phyloP scores from a whole-genome alignment of 352 stramenopile genomes.

The Phytophthora pistaciae region DNA sequence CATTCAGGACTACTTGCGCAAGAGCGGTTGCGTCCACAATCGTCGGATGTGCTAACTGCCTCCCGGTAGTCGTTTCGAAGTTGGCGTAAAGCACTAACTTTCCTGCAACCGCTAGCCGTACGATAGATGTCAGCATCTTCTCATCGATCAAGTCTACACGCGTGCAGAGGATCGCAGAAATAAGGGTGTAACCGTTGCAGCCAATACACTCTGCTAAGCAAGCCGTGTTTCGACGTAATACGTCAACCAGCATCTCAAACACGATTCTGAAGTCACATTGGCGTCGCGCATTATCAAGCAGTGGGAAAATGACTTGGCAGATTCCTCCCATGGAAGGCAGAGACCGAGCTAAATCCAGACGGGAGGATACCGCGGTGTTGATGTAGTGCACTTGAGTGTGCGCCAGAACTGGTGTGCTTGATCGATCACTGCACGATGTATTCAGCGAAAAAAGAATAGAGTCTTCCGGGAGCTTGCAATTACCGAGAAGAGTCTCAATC shows the following conservation, averaged over 20 bases:
- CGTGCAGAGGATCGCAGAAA: slow-evolving; percentile 49
- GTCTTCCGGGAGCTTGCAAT: slow-evolving; percentile 70
- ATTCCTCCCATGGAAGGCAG: slow-evolving; percentile 73
- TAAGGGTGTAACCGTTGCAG: slow-evolving; percentile 63
- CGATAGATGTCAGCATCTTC: slow-evolving; percentile 44
- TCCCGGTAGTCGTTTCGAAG: neutral
- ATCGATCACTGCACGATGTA: slow-evolving; percentile 48
- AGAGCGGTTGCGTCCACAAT: slow-evolving; percentile 67
- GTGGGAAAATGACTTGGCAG: slow-evolving; percentile 61
- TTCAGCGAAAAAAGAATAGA: slow-evolving; percentile 71
- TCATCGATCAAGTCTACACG: slow-evolving; percentile 63
- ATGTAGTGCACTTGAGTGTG: slow-evolving; percentile 65
- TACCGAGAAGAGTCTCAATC: slow-evolving; percentile 61
- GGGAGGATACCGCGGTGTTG: slow-evolving; percentile 51
- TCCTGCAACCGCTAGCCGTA: slow-evolving; percentile 63
- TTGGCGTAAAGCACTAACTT: slow-evolving; percentile 29
- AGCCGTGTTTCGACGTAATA: slow-evolving; percentile 63
- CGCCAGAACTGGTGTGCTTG: slow-evolving; percentile 26
- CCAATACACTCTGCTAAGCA: slow-evolving; percentile 73
- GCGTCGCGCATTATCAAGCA: slow-evolving; percentile 62
- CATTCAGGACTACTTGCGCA: slow-evolving; percentile 61
- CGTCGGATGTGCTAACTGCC: slow-evolving; percentile 36
- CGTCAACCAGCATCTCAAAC: slow-evolving; percentile 55
- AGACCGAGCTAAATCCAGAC: slow-evolving; percentile 65
- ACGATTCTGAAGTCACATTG: slow-evolving; percentile 55